Conservation (phyloP, 768 basidiomycete species). For the Panellus pusillus region DNA sequence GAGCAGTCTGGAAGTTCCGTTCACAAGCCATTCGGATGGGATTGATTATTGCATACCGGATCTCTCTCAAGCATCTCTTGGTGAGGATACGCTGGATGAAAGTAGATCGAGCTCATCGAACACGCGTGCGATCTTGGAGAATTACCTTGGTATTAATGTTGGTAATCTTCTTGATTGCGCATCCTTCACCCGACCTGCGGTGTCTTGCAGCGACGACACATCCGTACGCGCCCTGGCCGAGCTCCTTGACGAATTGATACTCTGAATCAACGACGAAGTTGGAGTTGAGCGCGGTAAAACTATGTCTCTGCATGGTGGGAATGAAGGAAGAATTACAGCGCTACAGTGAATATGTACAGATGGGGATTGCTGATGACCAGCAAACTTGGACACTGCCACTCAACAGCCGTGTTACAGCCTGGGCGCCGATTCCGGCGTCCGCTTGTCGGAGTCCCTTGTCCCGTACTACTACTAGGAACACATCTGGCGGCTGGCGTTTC, state of each 20-base stretch:
- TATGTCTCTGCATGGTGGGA: conserved; percentile 63
- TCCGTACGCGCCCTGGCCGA: conserved; percentile 94
- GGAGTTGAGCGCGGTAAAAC: conserved; percentile 81
- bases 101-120: neutral
- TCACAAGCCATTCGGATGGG: conserved; percentile 14
- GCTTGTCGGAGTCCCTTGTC: too few species aligned
- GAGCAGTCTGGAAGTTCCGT: conserved; percentile 57
- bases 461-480: too few species aligned
- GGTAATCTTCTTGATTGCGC: conserved; percentile 95
- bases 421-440: too few species aligned
- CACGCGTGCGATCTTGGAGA: neutral
- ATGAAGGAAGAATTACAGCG: conserved; percentile 17
- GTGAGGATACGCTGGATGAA: conserved; percentile 80
- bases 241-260: conserved; percentile 95
- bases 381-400: neutral
- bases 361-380: neutral
- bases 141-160: conserved; percentile 87
- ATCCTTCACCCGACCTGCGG: conserved; percentile 80
- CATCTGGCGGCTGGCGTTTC: too few species aligned
- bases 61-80: conserved; percentile 94
- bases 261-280: conserved; percentile 86
- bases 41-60: conserved; percentile 58
- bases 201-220: conserved; percentile 88
- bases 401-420: too few species aligned
- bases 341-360: conserved; percentile 1